Base-by-base conservation (phyloP, 345 rosid genomes). In the Linum tenue region DNA sequence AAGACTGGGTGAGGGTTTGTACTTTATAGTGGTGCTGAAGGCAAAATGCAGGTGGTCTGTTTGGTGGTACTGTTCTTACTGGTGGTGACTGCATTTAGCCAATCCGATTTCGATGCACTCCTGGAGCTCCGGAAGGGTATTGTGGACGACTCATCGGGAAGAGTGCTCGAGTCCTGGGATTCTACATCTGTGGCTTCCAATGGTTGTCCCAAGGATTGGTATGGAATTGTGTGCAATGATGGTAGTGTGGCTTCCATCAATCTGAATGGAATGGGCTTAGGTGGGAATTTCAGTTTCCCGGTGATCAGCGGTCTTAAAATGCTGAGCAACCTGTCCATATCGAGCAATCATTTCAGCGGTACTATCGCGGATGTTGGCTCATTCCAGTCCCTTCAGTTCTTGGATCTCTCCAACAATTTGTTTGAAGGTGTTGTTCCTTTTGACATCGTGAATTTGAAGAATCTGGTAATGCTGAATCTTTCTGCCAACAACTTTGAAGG, bases 171-270 rank as follows among this genome's bases (percentile, higher is more conserved):
- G 69, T 89, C 98, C 39, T 91, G 98, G 98, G 79, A 84, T 55
- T 73, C 84, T 37, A 85, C 81, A 65, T 73, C 87, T 67, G 71
- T 86, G 62, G 63, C 82, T 39, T 77, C 96, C 59, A 75, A 91
- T 75, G 85, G 71, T 40, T 91, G 98, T 61, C 96, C 98, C 3
- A 51, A 39, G 69, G 78, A 81, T 67, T 91, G 98, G 98, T 83
- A 71, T 36, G 96, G 98, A 17, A 76, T 91, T 51, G 64, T 74
- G 63, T 91, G 98, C 71, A 64, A 37, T 64, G 77, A 75, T 37
- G 90, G 95, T 15, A 73, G 64, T 73, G 92, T 91, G 48, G 78
- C 74, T 16, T 84, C 95, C 37, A 76, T 89, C 50, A 75, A 74
- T 36, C 81, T 91, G 9, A 83, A 84, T 75, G 84, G 77, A 63